Conservation (phyloP, 73 alveolate genomes). For the Paramecium sexaurelia region DNA sequence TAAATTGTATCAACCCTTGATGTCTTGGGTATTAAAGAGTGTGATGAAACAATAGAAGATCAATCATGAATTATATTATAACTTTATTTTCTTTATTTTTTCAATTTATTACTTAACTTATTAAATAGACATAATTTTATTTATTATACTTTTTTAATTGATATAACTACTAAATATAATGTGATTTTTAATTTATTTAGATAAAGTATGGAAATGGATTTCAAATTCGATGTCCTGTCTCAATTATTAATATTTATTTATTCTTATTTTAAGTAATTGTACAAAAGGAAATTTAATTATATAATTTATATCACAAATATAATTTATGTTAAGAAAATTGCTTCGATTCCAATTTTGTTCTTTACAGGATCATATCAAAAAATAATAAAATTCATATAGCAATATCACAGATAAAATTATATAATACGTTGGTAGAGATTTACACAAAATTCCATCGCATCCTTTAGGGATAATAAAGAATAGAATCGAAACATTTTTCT, state of each 20-base stretch:
- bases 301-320: neutral
- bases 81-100: neutral
- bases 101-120: too few relatives aligned
- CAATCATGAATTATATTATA: neutral
- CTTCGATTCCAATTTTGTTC: slow-evolving; percentile 1
- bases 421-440: slow-evolving; percentile 55
- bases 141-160: too few relatives aligned
- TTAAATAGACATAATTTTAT: too few relatives aligned
- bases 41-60: neutral
- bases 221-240: too few relatives aligned
- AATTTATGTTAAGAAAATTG: slow-evolving; percentile 10
- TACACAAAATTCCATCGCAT: slow-evolving; percentile 54
- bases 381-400: slow-evolving; percentile 28
- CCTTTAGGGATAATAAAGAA: slow-evolving; percentile 62
- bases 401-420: slow-evolving; percentile 59
- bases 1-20: neutral
- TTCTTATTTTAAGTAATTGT: too few relatives aligned
- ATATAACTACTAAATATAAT: too few relatives aligned
- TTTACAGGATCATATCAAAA: neutral
- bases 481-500: slow-evolving; percentile 57
- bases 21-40: neutral
- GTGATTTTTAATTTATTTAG: too few relatives aligned
- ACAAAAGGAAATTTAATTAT: too few relatives aligned
- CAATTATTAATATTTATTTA: too few relatives aligned
- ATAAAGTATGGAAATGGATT: too few relatives aligned